Percentiles rank a stretch among this genome's conserved stretches.
Conservation (phyloP, 768 basidiomycete species). For the Pisolithus microcarpus region DNA sequence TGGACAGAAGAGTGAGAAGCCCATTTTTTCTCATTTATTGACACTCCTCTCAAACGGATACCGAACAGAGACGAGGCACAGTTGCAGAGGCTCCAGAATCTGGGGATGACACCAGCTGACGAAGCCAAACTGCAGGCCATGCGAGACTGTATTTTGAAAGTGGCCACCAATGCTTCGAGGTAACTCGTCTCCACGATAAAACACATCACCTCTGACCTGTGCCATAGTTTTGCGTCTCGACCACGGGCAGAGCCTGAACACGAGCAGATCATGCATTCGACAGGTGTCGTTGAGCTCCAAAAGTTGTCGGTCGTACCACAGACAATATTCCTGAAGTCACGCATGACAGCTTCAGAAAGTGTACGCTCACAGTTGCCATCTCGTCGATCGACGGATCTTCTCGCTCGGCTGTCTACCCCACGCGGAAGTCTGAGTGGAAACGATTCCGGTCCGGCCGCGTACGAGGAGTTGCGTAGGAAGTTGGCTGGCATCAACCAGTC, state of each 20-base stretch:
- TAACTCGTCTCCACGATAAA: constrained; percentile 16
- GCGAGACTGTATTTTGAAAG: constrained; percentile 81
- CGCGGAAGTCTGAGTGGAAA: constrained; percentile 39
- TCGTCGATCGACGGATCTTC: constrained; percentile 35
- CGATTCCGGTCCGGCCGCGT: constrained; percentile 51
- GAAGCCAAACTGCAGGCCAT: constrained; percentile 84
- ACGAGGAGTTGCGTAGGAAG: constrained; percentile 72
- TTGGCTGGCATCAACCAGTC: constrained; percentile 73
- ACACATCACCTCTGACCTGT: constrained; percentile 4
- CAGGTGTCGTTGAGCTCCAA: constrained; percentile 68
- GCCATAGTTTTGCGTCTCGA: constrained; percentile 58
- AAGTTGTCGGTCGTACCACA: constrained; percentile 87
- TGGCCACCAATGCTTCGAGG: constrained; percentile 76
- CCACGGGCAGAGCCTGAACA: constrained; percentile 55
- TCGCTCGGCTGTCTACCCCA: constrained; percentile 45
- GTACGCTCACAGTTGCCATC: constrained; percentile 32
- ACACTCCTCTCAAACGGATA: background rate
- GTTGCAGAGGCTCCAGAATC: constrained; percentile 69
- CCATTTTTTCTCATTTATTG: background rate
- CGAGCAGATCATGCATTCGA: constrained; percentile 55
- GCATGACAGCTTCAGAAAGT: constrained; percentile 33
- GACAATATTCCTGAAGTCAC: constrained; percentile 78
- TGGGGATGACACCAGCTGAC: constrained; percentile 79
- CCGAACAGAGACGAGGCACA: constrained; percentile 65
- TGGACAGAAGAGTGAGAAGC: constrained; percentile 72